Evolutionary conservation across 768 basidiomycete genomes (phyloP), one percentile per base, ranked within the genome.

Genomic region (Podaxis pistillaris): DNA sequence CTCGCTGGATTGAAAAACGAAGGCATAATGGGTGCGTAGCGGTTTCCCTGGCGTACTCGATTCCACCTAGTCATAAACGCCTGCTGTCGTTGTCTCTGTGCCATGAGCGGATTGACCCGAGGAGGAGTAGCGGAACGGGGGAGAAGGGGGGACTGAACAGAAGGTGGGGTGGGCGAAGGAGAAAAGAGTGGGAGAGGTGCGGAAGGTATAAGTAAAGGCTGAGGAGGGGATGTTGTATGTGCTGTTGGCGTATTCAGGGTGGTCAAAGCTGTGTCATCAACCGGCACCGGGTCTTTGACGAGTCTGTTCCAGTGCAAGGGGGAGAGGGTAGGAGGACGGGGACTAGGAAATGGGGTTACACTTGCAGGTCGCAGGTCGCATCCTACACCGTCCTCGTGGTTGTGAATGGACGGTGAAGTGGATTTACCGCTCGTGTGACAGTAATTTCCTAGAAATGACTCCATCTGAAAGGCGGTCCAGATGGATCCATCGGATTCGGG

Each of bases 391-490:
- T 38, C 47, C 38, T 13, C n/a, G 53, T 24, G 7, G 40, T 22
- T 17, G 53, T 62, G 33, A 55, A 55, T 22, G 41, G 53, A 47
- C 3, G 53, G 60, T 55, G 51, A 30, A 33, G 33, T 30, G 33
- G 54, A 13, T 15, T 36, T 60, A 22, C 13, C 26, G 52, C 7
- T 49, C 30, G 19, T 55, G 54, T 51, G 44, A 51, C 53, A 49
- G 36, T 62, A 62, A 30, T 49, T 49, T 22, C 46, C 61, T 17
- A 62, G 33, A n/a, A 62, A 62, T 3, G 61, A 56, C 11, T 56
- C 61, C 54, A 62, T 38, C 30, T 56, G 61, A 50, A 62, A 62
- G 44, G 61, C 54, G 53, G 26, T 49, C 61, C 61, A 62, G 33
- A 62, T 49, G 9, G 61, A 62, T 4, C 28, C n/a, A 28, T 62